Conservation (phyloP, 2,329 filamentous ascomycete species). For the Scedosporium dehoogii region DNA sequence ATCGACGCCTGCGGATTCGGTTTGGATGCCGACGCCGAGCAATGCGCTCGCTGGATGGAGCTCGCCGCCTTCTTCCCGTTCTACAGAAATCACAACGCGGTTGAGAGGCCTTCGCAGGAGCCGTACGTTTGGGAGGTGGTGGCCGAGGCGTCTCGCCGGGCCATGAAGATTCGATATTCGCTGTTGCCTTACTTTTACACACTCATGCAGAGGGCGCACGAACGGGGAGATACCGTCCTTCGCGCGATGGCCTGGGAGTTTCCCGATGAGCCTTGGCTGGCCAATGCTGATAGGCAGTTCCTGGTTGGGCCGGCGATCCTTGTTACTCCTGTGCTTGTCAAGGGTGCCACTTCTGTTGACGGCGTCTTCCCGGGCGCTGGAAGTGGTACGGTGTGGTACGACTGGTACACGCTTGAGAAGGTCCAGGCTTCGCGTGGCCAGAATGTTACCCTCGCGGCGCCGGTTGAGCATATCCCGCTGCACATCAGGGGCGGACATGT, state of each 20-base stretch:
- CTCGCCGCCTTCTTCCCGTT: conserved; percentile 64
- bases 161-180: conserved; percentile 63
- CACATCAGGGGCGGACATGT: conserved; percentile 57
- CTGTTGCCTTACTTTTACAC: conserved; percentile 81
- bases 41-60: conserved; percentile 60
- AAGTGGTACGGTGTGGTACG: conserved; percentile 35
- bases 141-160: conserved; percentile 53
- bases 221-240: conserved; percentile 53
- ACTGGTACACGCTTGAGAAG: conserved; percentile 39
- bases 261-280: conserved; percentile 37
- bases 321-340: conserved; percentile 36
- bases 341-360: conserved; percentile 31
- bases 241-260: conserved; percentile 67
- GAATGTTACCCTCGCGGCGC: conserved; percentile 11
- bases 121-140: conserved; percentile 61
- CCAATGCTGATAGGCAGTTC: conserved; percentile 37
- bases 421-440: conserved; percentile 15
- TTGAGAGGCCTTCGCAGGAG: conserved; percentile 41
- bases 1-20: conserved; percentile 72
- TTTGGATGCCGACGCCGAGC: conserved; percentile 48
- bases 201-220: conserved; percentile 49
- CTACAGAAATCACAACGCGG: conserved; percentile 58
- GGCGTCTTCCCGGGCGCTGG: conserved; percentile 34
- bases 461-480: conserved; percentile 45
- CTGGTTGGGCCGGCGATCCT: conserved; percentile 39